A percentile compares a stretch with the other conserved stretches of the same genome.
Evolutionary conservation across 2,329 filamentous ascomycete genomes (phyloP).

Genomic region (Nigrospora oryzae): DNA sequence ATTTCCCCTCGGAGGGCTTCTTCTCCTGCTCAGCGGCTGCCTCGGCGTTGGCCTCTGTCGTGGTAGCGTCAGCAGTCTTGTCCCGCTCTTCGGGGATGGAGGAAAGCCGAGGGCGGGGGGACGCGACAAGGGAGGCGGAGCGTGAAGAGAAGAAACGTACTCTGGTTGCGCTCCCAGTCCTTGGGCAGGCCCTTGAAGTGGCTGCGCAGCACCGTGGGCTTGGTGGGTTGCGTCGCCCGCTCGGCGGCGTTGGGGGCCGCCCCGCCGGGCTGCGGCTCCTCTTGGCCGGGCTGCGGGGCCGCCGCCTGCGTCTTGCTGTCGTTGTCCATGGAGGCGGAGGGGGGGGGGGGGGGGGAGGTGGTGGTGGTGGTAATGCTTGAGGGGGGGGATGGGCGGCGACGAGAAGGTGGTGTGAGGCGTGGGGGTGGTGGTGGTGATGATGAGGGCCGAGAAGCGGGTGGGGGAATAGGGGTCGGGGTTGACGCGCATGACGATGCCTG

Average conservation of each 20-base stretch:
- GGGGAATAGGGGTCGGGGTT: too few species aligned
- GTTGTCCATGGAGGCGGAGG: too few species aligned
- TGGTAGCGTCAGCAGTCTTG: too few species aligned
- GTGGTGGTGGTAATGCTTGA: background rate
- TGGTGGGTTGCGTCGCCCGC: background rate
- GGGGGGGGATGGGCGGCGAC: background rate
- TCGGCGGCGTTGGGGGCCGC: background rate
- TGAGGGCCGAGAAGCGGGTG: background rate
- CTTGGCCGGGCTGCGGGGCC: background rate
- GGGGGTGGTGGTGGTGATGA: background rate
- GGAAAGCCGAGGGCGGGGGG: too few species aligned
- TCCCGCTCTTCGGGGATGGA: too few species aligned
- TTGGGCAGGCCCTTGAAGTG: slow-evolving; percentile 5
- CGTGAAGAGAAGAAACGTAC: background rate
- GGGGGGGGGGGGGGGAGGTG: too few species aligned
- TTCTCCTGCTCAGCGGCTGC: too few species aligned
- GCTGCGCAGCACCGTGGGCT: slow-evolving; percentile 1
- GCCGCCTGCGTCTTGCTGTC: background rate
- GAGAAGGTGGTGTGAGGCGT: too few species aligned
- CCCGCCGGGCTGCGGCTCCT: background rate
- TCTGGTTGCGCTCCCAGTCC: slow-evolving; percentile 3
- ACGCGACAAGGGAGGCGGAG: too few species aligned
- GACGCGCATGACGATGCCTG: too few species aligned
- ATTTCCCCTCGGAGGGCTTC: too few species aligned
- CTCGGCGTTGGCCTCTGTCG: too few species aligned